Percentiles rank a stretch among this genome's conserved stretches.
Conservation (phyloP, 2,329 filamentous ascomycete species). For the Alternaria burnsii region DNA sequence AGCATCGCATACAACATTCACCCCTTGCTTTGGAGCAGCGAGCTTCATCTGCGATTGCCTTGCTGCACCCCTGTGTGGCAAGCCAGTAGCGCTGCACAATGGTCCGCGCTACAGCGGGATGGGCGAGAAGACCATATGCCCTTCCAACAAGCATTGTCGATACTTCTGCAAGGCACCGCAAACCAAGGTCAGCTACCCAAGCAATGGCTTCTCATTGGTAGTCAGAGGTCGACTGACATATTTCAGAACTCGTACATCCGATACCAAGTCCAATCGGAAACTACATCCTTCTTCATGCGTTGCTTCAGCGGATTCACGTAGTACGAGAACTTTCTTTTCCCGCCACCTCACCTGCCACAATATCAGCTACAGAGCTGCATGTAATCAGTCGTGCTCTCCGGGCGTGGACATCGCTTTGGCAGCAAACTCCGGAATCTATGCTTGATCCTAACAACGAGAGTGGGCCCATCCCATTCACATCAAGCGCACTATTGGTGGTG, state of each 20-base stretch:
- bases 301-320: constrained; percentile 42
- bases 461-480: constrained; percentile 53
- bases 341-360: constrained; percentile 26
- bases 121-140: constrained; percentile 36
- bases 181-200: constrained; percentile 8
- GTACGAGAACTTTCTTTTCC: constrained; percentile 39
- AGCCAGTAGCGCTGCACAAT: constrained; percentile 37
- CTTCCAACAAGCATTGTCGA: constrained; percentile 39
- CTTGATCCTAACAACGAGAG: constrained; percentile 49
- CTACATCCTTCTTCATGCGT: constrained; percentile 42
- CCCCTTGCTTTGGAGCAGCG: constrained; percentile 42
- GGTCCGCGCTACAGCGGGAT: constrained; percentile 35
- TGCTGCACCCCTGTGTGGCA: constrained; percentile 40
- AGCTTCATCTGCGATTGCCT: constrained; percentile 38
- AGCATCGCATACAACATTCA: constrained; percentile 44
- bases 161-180: constrained; percentile 32
- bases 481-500: constrained; percentile 57
- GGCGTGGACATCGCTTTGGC: constrained; percentile 48
- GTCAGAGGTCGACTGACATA: not conserved
- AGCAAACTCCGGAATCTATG: constrained; percentile 47
- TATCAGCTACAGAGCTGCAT: constrained; percentile 33
- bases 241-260: constrained; percentile 28
- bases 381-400: constrained; percentile 40
- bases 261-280: constrained; percentile 45
- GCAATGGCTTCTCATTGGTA: not conserved